These are phyloP conservation scores for Thymus quinquecostatus DNA, from an alignment of 257 asterid species.

Conservation along the genomic window DNA sequence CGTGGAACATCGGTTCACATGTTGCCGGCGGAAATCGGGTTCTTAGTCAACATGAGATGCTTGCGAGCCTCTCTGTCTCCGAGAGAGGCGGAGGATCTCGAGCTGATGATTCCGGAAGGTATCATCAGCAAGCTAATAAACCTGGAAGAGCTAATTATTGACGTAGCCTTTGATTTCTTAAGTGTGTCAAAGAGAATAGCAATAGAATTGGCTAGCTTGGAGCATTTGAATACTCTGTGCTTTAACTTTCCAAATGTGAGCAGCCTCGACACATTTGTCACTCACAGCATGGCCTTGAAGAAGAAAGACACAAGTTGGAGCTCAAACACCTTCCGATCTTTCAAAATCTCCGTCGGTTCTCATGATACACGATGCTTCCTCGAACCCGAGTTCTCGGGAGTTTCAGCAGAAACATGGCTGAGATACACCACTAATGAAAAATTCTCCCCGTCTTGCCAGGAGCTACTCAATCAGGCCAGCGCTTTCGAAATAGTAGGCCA, in stretches of 20 bases:
- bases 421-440: slow-evolving; percentile 1
- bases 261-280: slow-evolving; percentile 9
- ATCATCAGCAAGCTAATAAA: neutral
- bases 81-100: neutral
- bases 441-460: neutral
- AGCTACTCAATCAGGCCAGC: neutral
- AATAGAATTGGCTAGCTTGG: slow-evolving; percentile 18
- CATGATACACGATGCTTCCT: neutral
- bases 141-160: slow-evolving; percentile 24
- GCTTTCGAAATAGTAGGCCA: slow-evolving; percentile 9
- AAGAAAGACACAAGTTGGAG: neutral
- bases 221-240: slow-evolving; percentile 10
- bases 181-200: neutral
- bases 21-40: neutral
- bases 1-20: slow-evolving; percentile 9
- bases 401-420: slow-evolving; percentile 9
- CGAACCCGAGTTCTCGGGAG: neutral
- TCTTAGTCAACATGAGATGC: slow-evolving; percentile 15
- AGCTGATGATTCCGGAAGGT: neutral
- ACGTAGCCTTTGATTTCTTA: neutral
- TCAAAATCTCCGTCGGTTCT: slow-evolving; percentile 8
- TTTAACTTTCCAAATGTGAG: slow-evolving; percentile 21
- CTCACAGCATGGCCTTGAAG: slow-evolving; percentile 5
- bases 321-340: neutral
- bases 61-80: slow-evolving; percentile 19